These are phyloP conservation scores for Diaporthe eres DNA, from an alignment of 2,329 filamentous ascomycete genomes.

Conservation along the genomic window DNA sequence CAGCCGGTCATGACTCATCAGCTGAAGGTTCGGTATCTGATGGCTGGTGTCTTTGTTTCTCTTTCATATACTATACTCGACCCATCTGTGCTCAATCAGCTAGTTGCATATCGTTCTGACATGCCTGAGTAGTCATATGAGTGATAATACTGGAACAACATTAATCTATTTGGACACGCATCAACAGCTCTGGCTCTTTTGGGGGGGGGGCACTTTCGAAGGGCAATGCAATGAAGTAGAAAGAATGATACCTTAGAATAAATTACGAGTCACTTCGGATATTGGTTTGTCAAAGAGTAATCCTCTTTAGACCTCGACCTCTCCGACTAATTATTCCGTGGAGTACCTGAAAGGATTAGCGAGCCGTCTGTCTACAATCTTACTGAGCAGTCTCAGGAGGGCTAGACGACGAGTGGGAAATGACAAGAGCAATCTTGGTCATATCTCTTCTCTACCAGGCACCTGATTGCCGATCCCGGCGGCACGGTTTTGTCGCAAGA, in stretches of 20 bases:
- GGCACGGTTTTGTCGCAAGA: conserved; percentile 19
- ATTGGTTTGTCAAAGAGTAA: no score
- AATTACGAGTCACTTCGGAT: not conserved
- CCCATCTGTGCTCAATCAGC: no score
- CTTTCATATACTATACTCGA: not conserved
- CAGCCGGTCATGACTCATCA: not conserved
- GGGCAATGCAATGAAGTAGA: not conserved
- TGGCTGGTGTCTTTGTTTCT: not conserved
- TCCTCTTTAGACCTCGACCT: no score
- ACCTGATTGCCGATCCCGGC: not conserved
- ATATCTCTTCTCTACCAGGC: not conserved
- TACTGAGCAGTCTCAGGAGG: not conserved
- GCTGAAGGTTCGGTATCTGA: not conserved
- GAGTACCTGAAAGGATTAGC: not conserved
- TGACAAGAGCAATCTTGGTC: not conserved
- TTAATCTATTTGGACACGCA: not conserved
- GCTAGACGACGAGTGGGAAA: conserved; percentile 8
- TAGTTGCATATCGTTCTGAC: not conserved
- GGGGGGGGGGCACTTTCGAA: not conserved
- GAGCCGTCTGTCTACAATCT: no score
- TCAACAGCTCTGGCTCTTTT: not conserved
- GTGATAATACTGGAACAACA: not conserved
- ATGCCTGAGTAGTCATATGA: not conserved
- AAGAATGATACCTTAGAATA: not conserved
- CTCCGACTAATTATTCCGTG: not conserved